Evolutionary conservation across 768 basidiomycete species (phyloP).

Genomic region (Kwoniella shandongensis): DNA sequence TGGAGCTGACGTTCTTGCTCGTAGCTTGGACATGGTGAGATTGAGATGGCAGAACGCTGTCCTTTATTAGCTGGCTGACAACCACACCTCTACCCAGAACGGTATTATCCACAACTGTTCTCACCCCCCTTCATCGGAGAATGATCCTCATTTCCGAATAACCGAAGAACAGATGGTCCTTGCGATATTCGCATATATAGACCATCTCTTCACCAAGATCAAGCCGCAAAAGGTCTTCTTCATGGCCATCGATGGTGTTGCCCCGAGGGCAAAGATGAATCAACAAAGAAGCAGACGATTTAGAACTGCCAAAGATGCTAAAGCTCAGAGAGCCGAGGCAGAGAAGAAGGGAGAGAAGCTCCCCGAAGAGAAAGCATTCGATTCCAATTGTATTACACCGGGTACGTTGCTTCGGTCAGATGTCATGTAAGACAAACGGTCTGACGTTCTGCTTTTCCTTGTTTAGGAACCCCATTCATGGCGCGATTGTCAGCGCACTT

Average conservation of each 20-base stretch:
- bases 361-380: constrained; percentile 92
- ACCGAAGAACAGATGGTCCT: constrained; percentile 98
- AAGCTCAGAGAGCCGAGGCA: constrained; percentile 82
- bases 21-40: constrained; percentile 27
- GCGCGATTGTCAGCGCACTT: constrained; percentile 83
- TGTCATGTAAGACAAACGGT: constrained; percentile 3
- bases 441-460: not conserved
- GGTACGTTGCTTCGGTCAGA: constrained; percentile 60
- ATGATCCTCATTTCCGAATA: constrained; percentile 90
- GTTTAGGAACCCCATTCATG: constrained; percentile 90
- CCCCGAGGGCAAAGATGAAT: constrained; percentile 99
- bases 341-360: constrained; percentile 83
- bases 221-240: constrained; percentile 97
- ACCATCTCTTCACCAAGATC: constrained; percentile 93
- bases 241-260: constrained; percentile 99
- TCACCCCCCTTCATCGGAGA: constrained; percentile 82
- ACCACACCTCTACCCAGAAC: constrained; percentile 38
- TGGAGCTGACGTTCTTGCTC: constrained; percentile 17
- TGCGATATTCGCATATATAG: constrained; percentile 93
- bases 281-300: constrained; percentile 97
- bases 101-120: constrained; percentile 67
- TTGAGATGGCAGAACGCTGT: not conserved
- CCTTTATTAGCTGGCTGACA: constrained; percentile 11
- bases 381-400: constrained; percentile 97
- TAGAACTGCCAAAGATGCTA: constrained; percentile 87